phyloP scores from a whole-genome alignment of 352 stramenopile genomes.

The Pythium rhizo-oryzae region DNA sequence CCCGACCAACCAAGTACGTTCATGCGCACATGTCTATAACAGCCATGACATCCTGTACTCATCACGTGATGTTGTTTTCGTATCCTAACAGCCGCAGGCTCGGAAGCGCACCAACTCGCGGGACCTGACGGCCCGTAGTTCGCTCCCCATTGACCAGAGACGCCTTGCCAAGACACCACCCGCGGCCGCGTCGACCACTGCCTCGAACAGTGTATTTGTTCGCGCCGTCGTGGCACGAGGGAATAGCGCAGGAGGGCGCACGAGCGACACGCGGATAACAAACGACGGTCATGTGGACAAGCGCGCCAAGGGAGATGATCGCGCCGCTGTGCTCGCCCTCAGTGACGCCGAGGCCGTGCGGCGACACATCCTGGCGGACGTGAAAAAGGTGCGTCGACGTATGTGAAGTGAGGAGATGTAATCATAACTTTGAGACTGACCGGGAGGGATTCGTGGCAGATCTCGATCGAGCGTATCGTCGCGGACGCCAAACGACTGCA shows the following conservation, averaged over 20 bases:
- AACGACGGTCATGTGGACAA: conserved; percentile 26
- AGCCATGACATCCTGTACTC: neutral
- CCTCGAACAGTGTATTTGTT: conserved; percentile 32
- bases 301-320: conserved; percentile 22
- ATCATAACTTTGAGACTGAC: neutral
- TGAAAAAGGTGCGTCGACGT: conserved; percentile 54
- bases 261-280: conserved; percentile 13
- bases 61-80: neutral
- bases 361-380: conserved; percentile 60
- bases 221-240: conserved; percentile 31
- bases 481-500: conserved; percentile 71
- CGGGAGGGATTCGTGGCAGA: conserved; percentile 32
- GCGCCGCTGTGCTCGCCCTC: conserved; percentile 26
- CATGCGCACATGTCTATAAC: neutral
- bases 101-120: conserved; percentile 34
- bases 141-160: conserved; percentile 19
- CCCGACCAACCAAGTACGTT: neutral
- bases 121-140: conserved; percentile 11
- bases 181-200: neutral
- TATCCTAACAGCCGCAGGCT: neutral
- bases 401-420: neutral
- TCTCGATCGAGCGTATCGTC: conserved; percentile 83
- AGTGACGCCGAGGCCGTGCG: conserved; percentile 72
- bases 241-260: conserved; percentile 1
- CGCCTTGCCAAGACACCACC: conserved; percentile 1